Base-by-base conservation (phyloP, 805 yeast genomes). In the Cyberlindnera meyerae region DNA sequence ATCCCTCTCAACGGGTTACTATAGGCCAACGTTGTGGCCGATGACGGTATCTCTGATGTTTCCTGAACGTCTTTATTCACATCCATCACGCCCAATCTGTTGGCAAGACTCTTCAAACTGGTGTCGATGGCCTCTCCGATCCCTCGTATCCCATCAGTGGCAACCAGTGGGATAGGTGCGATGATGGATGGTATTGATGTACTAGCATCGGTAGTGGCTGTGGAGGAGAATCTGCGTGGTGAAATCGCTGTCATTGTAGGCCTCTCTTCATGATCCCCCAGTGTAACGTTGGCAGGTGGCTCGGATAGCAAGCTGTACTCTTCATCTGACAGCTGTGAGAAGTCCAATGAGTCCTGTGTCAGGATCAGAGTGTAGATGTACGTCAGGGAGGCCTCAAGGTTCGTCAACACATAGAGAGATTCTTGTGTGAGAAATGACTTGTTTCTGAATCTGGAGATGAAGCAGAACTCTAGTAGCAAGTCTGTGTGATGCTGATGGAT, bases 311-410 rank as follows among this genome's bases (percentile, higher is more conserved):
- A n/a, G 4, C 26, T 18, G 14, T 42, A 43, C 26, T 51, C 49
- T 13, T 45, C 39, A n/a, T 38, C 36, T 4, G 38, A 18, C 7
- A 47, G 31, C 13, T 31, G 29, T 13, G 43, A 24, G 17, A 35
- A 26, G 18, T 38, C 42, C 11, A 41, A 22, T 6, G 45, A 37
- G 22, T 37, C 44, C 14, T 27, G 37, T 9, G 39, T 39, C 6
- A 47, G 29, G 4, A 46, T 39, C 11, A 49, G 31, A 3, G 42
- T 24, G 18, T 43, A 40, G 1, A 43, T 37, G 20, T 41, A 54
- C 22, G 44, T 38, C 28, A 54, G 38, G 9, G 57, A 42, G 9
- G 58, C 58, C 32, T 54, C 58, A 11, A 48, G 27, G 34, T 54
- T 54, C 4, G 57, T 54, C 12, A 54, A 34, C 18, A 52, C 48